Base-by-base conservation (phyloP, 2,329 filamentous ascomycete species). In the Exophiala phaeomuriformis region DNA sequence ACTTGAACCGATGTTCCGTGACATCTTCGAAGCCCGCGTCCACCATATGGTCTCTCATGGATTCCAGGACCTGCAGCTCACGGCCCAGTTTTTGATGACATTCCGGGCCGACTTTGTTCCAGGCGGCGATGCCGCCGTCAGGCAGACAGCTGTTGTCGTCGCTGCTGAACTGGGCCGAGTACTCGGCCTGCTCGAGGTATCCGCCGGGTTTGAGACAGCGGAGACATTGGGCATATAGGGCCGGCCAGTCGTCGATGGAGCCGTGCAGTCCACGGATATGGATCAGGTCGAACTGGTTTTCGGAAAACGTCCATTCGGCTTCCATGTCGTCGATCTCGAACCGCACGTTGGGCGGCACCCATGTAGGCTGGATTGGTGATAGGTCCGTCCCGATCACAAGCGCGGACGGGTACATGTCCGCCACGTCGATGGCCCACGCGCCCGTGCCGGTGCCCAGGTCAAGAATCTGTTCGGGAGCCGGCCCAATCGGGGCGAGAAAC, bases 261-360 rank as follows among this genome's bases (percentile, higher is more conserved):
- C 78, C 75, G n/a, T 77, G 75, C 1, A 78, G 76, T 50, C 79
- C 75, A 3, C 81, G 73, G 12, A 77, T 75, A 62, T 84, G 81
- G 40, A 84, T 75, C 52, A 81, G 81, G 64, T 84, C 80, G 51
- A 82, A 83, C 47, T 77, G 72, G 55, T 80, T 74, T 2, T 65
- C 61, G 62, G 3, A 75, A 56, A 80, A 75, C 10, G 80, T 64
- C 80, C 80, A 83, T 3, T 73, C 71, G 52, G 72, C 73, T 65
- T 83, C 79, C 30, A 78, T 72, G 57, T 83, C 80, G 53, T 83
- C 80, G 8, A 82, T 72, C 63, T 79, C 68, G 60, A 81, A 81
- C 28, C 71, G 70, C 19, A 80, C 72, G 56, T 82, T 82, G 3
- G 78, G 75, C 3, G 79, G 79, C 5, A 81, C 65, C 50, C 78